phyloP scores from a whole-genome alignment of 768 basidiomycete species.

The Podaxis carcinomalis region DNA sequence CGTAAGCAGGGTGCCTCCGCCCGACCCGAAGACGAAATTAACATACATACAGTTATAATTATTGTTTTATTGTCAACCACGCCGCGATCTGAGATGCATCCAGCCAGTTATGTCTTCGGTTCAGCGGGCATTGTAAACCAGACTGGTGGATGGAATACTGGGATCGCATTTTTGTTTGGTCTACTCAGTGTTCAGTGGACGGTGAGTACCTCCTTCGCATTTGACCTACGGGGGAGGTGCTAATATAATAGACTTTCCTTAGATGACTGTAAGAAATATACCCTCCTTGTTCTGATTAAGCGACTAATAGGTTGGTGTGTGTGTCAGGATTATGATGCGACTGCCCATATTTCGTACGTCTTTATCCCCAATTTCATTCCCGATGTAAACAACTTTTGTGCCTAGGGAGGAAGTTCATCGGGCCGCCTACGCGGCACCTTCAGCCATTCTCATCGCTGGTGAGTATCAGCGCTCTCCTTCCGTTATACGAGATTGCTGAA shows the following conservation, averaged over 20 bases:
- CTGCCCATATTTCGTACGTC: slow-evolving; percentile 76
- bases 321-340: slow-evolving; percentile 70
- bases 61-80: slow-evolving; percentile 79
- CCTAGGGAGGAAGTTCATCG: slow-evolving; percentile 73
- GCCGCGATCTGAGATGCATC: slow-evolving; percentile 71
- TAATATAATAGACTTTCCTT: neutral
- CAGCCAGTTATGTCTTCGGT: slow-evolving; percentile 78
- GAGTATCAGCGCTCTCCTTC: slow-evolving; percentile 10
- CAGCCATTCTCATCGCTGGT: slow-evolving; percentile 61
- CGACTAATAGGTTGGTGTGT: neutral
- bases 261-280: slow-evolving; percentile 15
- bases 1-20: slow-evolving; percentile 30
- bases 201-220: slow-evolving; percentile 33
- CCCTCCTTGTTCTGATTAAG: neutral
- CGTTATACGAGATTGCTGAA: neutral
- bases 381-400: slow-evolving; percentile 4
- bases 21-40: slow-evolving; percentile 1
- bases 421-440: slow-evolving; percentile 69
- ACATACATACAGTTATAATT: slow-evolving; percentile 58
- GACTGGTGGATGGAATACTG: slow-evolving; percentile 75
- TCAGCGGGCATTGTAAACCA: slow-evolving; percentile 69
- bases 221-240: neutral
- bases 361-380: slow-evolving; percentile 9
- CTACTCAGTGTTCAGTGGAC: slow-evolving; percentile 87
- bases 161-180: slow-evolving; percentile 82